phyloP scores from a whole-genome alignment of 2,329 filamentous ascomycete species.

The Talaromyces sp. region DNA sequence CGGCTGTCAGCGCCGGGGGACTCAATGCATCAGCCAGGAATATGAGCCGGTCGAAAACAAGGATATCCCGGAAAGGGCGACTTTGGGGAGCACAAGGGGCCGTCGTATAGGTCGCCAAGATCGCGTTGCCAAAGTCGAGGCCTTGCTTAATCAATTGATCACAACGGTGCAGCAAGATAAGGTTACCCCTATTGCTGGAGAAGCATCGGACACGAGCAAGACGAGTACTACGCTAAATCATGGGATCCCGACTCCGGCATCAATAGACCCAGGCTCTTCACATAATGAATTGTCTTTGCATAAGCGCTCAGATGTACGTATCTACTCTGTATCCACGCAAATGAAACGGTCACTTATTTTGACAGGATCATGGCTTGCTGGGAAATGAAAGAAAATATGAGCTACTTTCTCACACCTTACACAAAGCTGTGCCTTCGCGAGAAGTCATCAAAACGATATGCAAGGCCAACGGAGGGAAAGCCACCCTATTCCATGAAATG shows the following conservation, averaged over 20 bases:
- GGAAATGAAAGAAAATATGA: background rate
- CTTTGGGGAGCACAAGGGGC: constrained; percentile 27
- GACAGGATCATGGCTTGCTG: background rate
- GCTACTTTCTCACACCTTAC: background rate
- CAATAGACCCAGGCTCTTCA: background rate
- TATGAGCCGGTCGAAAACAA: constrained; percentile 23
- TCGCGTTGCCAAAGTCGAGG: constrained; percentile 3
- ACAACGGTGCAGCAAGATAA: background rate
- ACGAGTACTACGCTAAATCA: background rate
- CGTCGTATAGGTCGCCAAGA: background rate
- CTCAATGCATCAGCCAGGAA: constrained; percentile 49
- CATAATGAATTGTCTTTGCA: background rate
- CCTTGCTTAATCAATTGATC: constrained; percentile 1
- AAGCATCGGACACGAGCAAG: background rate
- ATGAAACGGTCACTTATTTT: background rate
- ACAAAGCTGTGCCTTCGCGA: background rate
- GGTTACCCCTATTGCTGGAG: background rate
- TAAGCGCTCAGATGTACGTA: background rate
- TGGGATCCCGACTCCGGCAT: background rate
- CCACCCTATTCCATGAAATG: background rate
- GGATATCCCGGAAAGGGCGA: background rate
- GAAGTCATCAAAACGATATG: background rate
- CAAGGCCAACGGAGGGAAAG: background rate
- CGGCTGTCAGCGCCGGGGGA: constrained; percentile 21
- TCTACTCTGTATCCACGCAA: background rate